phyloP scores from a whole-genome alignment of 2,329 filamentous ascomycete genomes.

The Tolypocladium capitatum region DNA sequence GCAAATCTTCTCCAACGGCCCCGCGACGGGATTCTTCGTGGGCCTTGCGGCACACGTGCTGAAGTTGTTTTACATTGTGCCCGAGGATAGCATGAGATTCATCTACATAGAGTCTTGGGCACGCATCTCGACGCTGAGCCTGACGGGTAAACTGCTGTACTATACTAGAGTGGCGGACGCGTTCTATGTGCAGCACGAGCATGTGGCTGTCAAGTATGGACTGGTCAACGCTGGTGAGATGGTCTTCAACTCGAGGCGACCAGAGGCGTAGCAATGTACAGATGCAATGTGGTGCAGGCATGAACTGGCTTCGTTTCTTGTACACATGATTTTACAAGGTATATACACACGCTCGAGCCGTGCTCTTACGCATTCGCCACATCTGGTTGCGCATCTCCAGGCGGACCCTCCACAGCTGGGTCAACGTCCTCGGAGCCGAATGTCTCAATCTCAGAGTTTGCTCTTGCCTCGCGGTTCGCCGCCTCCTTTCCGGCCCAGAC shows the following conservation, averaged over 20 bases:
- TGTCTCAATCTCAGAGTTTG: conserved; percentile 27
- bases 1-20: conserved; percentile 75
- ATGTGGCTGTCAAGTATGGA: conserved; percentile 37
- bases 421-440: conserved; percentile 22
- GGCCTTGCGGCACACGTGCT: conserved; percentile 35
- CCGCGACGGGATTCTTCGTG: conserved; percentile 74
- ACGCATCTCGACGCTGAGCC: conserved; percentile 64
- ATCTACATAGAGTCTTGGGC: conserved; percentile 93
- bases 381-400: conserved; percentile 4
- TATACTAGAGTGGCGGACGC: conserved; percentile 53
- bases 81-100: conserved; percentile 48
- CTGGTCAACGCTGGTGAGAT: conserved; percentile 24
- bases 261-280: conserved; percentile 3
- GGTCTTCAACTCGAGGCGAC: conserved; percentile 24
- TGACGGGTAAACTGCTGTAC: conserved; percentile 69
- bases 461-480: conserved; percentile 24
- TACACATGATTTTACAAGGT: conserved; percentile 10
- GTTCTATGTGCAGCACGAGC: conserved; percentile 71
- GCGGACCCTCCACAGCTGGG: conserved; percentile 12
- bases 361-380: not conserved
- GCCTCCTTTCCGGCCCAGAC: conserved; percentile 50
- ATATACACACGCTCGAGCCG: conserved; percentile 4
- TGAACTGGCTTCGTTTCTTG: conserved; percentile 1
- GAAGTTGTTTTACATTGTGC: conserved; percentile 31
- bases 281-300: not conserved